Conservation (phyloP, 2,329 filamentous ascomycete species). For the Fusarium torreyae region DNA sequence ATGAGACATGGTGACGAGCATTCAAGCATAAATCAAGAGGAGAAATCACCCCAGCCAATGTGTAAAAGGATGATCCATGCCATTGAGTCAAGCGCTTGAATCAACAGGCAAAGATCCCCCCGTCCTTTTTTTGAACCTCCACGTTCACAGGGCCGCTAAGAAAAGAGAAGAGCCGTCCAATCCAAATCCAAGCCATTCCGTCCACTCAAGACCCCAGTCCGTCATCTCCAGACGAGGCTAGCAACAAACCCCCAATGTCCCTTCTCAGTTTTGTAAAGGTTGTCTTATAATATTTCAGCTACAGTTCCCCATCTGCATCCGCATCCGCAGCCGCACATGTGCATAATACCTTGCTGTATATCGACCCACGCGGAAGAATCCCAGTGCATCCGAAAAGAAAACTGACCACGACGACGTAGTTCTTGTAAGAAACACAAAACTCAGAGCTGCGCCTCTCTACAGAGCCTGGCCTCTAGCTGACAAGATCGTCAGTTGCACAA, state of each 20-base stretch:
- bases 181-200: background rate
- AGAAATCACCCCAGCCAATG: slow-evolving; percentile 14
- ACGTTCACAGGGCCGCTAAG: slow-evolving; percentile 29
- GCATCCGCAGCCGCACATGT: slow-evolving; percentile 25
- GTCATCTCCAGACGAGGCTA: slow-evolving; percentile 32
- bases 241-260: slow-evolving; percentile 24
- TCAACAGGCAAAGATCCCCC: slow-evolving; percentile 11
- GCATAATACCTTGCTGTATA: slow-evolving; percentile 1
- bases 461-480: slow-evolving; percentile 20
- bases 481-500: slow-evolving; percentile 26
- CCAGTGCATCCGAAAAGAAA: slow-evolving; percentile 19
- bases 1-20: slow-evolving; percentile 30
- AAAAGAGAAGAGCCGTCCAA: slow-evolving; percentile 1
- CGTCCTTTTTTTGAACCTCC: slow-evolving; percentile 6
- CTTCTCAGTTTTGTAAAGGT: background rate
- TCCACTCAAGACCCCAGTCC: slow-evolving; percentile 30
- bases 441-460: slow-evolving; percentile 27
- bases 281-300: slow-evolving; percentile 24
- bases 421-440: background rate
- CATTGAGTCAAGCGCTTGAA: slow-evolving; percentile 14
- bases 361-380: slow-evolving; percentile 9
- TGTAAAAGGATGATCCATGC: slow-evolving; percentile 32
- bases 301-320: slow-evolving; percentile 3
- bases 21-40: background rate
- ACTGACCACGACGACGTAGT: background rate